Conservation (phyloP, 2,329 filamentous ascomycete species). For the Phyllosticta ampelicida region DNA sequence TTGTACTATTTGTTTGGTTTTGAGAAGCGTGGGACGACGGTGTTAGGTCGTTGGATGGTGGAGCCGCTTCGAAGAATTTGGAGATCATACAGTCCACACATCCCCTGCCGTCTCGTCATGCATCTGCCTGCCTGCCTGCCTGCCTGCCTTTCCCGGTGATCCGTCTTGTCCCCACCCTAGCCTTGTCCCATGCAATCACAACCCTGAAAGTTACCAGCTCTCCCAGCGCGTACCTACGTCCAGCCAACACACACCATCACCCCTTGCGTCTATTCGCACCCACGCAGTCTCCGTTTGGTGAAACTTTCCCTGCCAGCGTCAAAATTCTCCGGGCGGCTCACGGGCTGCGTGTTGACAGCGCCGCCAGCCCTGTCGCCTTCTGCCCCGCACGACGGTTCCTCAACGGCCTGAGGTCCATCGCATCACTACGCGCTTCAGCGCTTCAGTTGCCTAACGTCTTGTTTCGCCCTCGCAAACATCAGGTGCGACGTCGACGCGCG, state of each 20-base stretch:
- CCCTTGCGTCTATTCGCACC: neutral
- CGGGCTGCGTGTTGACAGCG: neutral
- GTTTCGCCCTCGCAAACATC: neutral
- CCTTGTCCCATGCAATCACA: neutral
- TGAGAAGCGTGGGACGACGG: neutral
- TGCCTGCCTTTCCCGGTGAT: neutral
- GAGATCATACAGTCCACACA: neutral
- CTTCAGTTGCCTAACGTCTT: neutral
- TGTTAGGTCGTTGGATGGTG: neutral
- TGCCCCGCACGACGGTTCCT: neutral
- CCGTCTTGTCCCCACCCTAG: neutral
- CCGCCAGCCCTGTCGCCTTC: neutral
- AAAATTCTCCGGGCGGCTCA: neutral
- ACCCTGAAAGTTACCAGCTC: neutral
- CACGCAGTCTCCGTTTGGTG: neutral
- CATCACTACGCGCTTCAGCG: neutral
- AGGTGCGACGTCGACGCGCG: neutral
- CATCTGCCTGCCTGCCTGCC: neutral
- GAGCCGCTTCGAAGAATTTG: neutral
- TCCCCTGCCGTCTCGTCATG: neutral
- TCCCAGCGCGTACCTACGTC: neutral
- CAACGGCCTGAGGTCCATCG: neutral
- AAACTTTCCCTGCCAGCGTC: neutral
- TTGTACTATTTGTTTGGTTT: neutral
- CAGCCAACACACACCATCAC: no score